These are phyloP conservation scores for Pseudovirgaria hyperparasitica DNA, from an alignment of 2,329 filamentous ascomycete genomes.

Conservation along the genomic window DNA sequence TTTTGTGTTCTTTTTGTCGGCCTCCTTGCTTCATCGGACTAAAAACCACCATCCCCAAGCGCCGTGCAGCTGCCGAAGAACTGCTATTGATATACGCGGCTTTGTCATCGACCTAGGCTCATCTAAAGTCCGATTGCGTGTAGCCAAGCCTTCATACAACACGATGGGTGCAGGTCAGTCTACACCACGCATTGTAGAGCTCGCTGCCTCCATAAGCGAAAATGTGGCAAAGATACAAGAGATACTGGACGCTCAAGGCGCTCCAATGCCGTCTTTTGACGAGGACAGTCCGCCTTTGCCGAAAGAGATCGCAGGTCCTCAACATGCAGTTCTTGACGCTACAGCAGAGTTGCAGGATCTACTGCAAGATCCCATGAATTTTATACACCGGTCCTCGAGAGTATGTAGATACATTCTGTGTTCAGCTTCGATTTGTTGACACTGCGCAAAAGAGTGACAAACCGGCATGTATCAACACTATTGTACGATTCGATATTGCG, in stretches of 20 bases:
- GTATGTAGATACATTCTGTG: too few species aligned
- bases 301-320: constrained; percentile 4
- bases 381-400: constrained; percentile 8
- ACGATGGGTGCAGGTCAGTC: too few species aligned
- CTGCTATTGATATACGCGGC: too few species aligned
- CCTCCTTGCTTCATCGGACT: too few species aligned
- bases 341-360: constrained; percentile 9
- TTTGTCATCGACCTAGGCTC: too few species aligned
- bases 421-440: too few species aligned
- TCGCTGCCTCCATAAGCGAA: constrained; percentile 8
- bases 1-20: too few species aligned
- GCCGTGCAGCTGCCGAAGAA: too few species aligned
- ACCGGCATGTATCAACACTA: constrained; percentile 5
- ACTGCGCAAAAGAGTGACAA: constrained; percentile 6
- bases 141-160: too few species aligned
- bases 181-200: constrained; percentile 8
- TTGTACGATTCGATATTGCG: constrained; percentile 7
- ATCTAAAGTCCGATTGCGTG: too few species aligned
- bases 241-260: constrained; percentile 7
- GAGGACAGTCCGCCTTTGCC: constrained; percentile 5
- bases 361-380: constrained; percentile 6
- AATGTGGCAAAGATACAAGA: constrained; percentile 7
- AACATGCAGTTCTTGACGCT: constrained; percentile 7
- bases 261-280: constrained; percentile 7
- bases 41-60: too few species aligned